Evolutionary conservation across 2,329 filamentous ascomycete species (phyloP).

Genomic region (Exophiala lecanii-corni): DNA sequence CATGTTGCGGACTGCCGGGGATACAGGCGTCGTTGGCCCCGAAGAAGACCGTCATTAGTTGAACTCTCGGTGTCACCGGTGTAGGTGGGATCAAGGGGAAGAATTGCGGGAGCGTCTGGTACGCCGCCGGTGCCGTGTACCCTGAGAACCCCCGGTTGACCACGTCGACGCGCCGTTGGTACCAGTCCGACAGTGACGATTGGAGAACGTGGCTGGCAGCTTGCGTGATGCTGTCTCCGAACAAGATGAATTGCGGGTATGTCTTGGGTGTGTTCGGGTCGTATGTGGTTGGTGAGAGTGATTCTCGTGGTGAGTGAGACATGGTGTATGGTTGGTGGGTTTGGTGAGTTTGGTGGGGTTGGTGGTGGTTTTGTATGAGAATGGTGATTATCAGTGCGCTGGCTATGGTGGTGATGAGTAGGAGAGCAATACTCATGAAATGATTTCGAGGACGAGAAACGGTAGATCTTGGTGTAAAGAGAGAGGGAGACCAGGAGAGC

Average conservation of each 20-base stretch:
- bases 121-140: constrained; percentile 42
- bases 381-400: too few species aligned
- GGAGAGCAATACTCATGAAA: too few species aligned
- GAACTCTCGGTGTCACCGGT: constrained; percentile 4
- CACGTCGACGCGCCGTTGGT: constrained; percentile 73
- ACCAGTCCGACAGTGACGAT: constrained; percentile 34
- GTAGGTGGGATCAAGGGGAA: constrained; percentile 11
- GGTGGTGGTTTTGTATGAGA: too few species aligned
- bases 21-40: constrained; percentile 87
- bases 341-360: too few species aligned
- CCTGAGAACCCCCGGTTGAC: constrained; percentile 71
- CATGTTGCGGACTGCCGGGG: constrained; percentile 64
- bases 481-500: too few species aligned
- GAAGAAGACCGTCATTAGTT: constrained; percentile 62
- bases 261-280: constrained; percentile 39
- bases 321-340: too few species aligned
- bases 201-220: constrained; percentile 46
- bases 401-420: too few species aligned
- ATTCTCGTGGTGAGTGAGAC: constrained; percentile 15
- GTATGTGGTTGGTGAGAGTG: background rate
- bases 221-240: constrained; percentile 88
- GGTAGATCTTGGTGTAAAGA: too few species aligned
- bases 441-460: too few species aligned
- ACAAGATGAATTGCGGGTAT: constrained; percentile 73
- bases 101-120: constrained; percentile 17